Conservation (phyloP, 2,329 filamentous ascomycete genomes). For the Verticillium isaacii region DNA sequence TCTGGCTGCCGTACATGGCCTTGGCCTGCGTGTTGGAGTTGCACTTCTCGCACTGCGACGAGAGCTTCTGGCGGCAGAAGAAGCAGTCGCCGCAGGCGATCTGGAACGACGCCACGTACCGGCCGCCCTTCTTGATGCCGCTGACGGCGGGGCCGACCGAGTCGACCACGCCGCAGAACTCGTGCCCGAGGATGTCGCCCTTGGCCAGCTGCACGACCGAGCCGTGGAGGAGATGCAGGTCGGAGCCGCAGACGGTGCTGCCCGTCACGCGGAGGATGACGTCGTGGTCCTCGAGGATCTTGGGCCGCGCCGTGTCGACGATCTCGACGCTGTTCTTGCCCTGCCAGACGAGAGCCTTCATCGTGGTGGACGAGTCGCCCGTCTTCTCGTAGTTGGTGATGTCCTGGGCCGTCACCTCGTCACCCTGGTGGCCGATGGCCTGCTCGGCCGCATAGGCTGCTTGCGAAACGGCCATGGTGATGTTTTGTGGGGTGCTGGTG, state of each 20-base stretch:
- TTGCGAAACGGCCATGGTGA: constrained; percentile 55
- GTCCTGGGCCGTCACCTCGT: constrained; percentile 63
- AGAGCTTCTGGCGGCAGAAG: constrained; percentile 74
- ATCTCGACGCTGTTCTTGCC: constrained; percentile 76
- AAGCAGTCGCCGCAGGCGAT: constrained; percentile 71
- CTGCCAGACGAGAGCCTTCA: constrained; percentile 80
- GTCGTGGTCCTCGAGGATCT: constrained; percentile 67
- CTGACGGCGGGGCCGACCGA: constrained; percentile 50
- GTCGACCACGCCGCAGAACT: constrained; percentile 54
- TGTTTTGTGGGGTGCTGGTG: background rate
- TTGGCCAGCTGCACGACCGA: constrained; percentile 54
- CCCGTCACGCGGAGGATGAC: constrained; percentile 75
- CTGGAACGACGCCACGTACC: constrained; percentile 83
- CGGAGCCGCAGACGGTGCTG: constrained; percentile 54
- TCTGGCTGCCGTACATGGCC: constrained; percentile 74
- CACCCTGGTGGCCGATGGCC: constrained; percentile 61
- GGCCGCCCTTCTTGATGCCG: constrained; percentile 52
- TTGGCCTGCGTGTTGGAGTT: constrained; percentile 68
- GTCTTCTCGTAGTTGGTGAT: constrained; percentile 52
- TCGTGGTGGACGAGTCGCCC: constrained; percentile 52
- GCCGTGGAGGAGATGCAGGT: constrained; percentile 53
- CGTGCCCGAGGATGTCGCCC: constrained; percentile 63
- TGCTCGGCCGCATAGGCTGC: constrained; percentile 65
- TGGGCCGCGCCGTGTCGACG: constrained; percentile 64
- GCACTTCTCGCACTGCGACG: constrained; percentile 75